Percentiles rank a stretch among this genome's conserved stretches.
phyloP scores from a whole-genome alignment of 2,329 filamentous ascomycete species.

The Monosporascus sp. region DNA sequence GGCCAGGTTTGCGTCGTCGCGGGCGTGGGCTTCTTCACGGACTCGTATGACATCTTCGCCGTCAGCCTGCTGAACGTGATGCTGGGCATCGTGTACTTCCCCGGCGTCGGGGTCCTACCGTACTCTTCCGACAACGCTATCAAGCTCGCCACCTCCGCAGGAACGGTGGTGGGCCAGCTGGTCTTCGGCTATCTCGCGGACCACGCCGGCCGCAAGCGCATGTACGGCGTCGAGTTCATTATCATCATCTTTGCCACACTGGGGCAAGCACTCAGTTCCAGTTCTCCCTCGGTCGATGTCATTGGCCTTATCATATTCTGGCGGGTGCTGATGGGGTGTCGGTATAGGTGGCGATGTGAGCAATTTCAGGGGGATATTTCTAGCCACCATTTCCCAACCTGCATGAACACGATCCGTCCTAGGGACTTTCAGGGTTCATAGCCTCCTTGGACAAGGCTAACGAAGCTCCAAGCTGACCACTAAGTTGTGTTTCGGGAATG shows the following conservation, averaged over 20 bases:
- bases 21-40: constrained; percentile 84
- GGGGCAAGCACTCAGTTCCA: constrained; percentile 62
- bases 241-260: constrained; percentile 76
- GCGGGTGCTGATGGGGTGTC: constrained; percentile 69
- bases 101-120: constrained; percentile 54
- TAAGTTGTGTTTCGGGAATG: too few species aligned
- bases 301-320: constrained; percentile 71
- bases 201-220: constrained; percentile 65
- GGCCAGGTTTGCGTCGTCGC: constrained; percentile 69
- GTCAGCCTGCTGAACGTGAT: constrained; percentile 69
- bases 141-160: constrained; percentile 78
- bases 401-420: too few species aligned
- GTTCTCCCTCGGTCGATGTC: constrained; percentile 57
- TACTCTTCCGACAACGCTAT: constrained; percentile 69
- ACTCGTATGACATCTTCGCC: constrained; percentile 79
- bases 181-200: constrained; percentile 77
- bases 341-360: constrained; percentile 62
- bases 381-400: too few species aligned
- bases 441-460: too few species aligned
- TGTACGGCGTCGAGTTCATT: constrained; percentile 72
- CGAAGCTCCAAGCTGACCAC: too few species aligned
- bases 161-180: constrained; percentile 78
- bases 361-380: too few species aligned
- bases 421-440: too few species aligned
- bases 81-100: constrained; percentile 74